Evolutionary conservation across 2,329 filamentous ascomycete species (phyloP).

Genomic region (Nemania sp.): DNA sequence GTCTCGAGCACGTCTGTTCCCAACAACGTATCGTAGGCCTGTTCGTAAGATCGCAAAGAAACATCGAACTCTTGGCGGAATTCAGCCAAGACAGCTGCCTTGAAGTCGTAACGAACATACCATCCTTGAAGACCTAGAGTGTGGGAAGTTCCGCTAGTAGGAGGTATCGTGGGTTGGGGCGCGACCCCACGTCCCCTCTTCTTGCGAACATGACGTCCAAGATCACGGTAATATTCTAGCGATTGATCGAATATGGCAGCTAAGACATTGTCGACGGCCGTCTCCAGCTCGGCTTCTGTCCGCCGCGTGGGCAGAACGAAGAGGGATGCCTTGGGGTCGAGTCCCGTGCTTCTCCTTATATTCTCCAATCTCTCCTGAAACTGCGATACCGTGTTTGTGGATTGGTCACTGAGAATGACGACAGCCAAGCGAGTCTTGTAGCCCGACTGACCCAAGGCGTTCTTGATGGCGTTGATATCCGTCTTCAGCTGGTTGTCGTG

Average conservation of each 20-base stretch:
- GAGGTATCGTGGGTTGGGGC: slow-evolving; percentile 80
- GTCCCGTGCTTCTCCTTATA: slow-evolving; percentile 76
- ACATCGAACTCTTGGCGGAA: slow-evolving; percentile 92
- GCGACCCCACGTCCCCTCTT: slow-evolving; percentile 81
- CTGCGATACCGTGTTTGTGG: slow-evolving; percentile 58
- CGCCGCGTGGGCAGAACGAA: slow-evolving; percentile 81
- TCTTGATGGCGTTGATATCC: slow-evolving; percentile 80
- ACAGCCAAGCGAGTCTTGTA: slow-evolving; percentile 80
- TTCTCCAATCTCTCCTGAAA: slow-evolving; percentile 72
- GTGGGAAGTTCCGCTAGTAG: slow-evolving; percentile 82
- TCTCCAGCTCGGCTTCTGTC: slow-evolving; percentile 70
- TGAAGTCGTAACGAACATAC: slow-evolving; percentile 95
- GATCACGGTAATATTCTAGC: slow-evolving; percentile 89
- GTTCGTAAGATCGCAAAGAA: slow-evolving; percentile 82
- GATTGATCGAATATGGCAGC: slow-evolving; percentile 73
- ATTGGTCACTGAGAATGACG: slow-evolving; percentile 75
- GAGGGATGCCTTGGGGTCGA: slow-evolving; percentile 79
- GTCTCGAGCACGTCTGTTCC: slow-evolving; percentile 83
- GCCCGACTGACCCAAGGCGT: slow-evolving; percentile 67
- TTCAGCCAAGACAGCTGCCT: slow-evolving; percentile 86
- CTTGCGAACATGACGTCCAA: slow-evolving; percentile 88
- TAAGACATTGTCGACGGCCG: slow-evolving; percentile 75
- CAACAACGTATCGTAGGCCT: slow-evolving; percentile 82
- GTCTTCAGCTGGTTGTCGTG: slow-evolving; percentile 86
- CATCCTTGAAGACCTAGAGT: slow-evolving; percentile 84